Evolutionary conservation across 371 early-diverging fungal species (phyloP), one percentile per base, ranked within the genome.

Genomic region (Circinella minor): DNA sequence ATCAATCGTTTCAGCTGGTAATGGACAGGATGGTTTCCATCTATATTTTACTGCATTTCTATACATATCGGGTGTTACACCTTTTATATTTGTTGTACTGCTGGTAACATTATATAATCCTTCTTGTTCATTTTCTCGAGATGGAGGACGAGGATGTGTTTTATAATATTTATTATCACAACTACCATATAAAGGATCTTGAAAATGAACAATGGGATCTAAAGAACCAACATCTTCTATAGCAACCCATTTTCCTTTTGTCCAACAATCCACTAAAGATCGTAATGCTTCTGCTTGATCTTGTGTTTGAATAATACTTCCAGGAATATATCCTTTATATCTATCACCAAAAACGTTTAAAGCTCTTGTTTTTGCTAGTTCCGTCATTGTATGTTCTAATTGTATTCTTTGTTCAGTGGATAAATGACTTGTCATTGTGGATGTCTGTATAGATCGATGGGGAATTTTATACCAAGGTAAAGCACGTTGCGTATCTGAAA

Each of bases 171-270:
- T 67, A 9, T 46, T 43, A 48, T 83, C 83, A 63, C 86, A 86
- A 18, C 66, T 68, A 15, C 77, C 71, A 54, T 76, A 86, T 18
- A 76, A 13, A 0, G 86, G 72, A 63, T 86, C 86, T 39, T 86
- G 86, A 5, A 82, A 68, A 65, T 86, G 86, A 18, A 18, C 14
- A 15, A 60, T 36, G 47, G 68, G 20, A 13, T 49, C 36, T 3
- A 13, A n/a, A 14, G 51, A 43, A 43, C 2, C 43, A 11, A 27
- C 15, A 11, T 47, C 47, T 1, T 47, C 15, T 10, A 48, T 14
- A 51, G 57, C 34, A 54, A 63, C 48, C 59, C 66, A 71, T 47
- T 13, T 9, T 9, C 70, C 73, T 55, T 39, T 15, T 14, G 73
- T 73, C 73, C 73, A 73, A 60, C 73, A 73, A n/a, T 66, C 65